These are phyloP conservation scores for Starmerella cellae DNA, from an alignment of 805 yeast species.

Conservation along the genomic window DNA sequence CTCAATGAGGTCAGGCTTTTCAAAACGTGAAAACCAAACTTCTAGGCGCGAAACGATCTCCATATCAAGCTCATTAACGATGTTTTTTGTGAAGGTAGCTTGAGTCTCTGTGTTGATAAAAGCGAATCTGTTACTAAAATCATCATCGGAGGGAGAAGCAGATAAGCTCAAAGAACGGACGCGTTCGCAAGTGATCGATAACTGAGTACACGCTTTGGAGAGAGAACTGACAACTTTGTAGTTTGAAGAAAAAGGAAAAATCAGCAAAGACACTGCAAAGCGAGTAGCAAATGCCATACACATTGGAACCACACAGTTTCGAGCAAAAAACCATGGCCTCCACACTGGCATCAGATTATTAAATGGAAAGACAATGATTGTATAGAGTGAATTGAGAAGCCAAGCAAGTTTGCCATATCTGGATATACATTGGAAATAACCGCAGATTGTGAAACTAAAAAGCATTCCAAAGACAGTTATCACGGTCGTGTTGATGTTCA, in stretches of 20 bases:
- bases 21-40: conserved; percentile 21
- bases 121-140: conserved; percentile 8
- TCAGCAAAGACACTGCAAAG: conserved; percentile 17
- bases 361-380: conserved; percentile 19
- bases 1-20: conserved; percentile 22
- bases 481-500: conserved; percentile 16
- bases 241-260: conserved; percentile 24
- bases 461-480: conserved; percentile 21
- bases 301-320: conserved; percentile 20
- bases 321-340: conserved; percentile 19
- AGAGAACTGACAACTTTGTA: conserved; percentile 15
- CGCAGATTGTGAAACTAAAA: conserved; percentile 15
- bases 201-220: conserved; percentile 12
- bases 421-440: conserved; percentile 14
- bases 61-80: conserved; percentile 17
- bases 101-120: conserved; percentile 12
- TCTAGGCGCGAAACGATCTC: conserved; percentile 17
- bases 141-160: conserved; percentile 13
- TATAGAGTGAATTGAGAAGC: conserved; percentile 20
- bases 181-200: conserved; percentile 1
- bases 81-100: conserved; percentile 9
- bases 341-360: conserved; percentile 22
- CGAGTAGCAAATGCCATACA: conserved; percentile 21
- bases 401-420: conserved; percentile 20
- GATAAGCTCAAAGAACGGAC: neutral